phyloP scores from a whole-genome alignment of 2,329 filamentous ascomycete genomes.

The Aspergillus quadrilineatus region DNA sequence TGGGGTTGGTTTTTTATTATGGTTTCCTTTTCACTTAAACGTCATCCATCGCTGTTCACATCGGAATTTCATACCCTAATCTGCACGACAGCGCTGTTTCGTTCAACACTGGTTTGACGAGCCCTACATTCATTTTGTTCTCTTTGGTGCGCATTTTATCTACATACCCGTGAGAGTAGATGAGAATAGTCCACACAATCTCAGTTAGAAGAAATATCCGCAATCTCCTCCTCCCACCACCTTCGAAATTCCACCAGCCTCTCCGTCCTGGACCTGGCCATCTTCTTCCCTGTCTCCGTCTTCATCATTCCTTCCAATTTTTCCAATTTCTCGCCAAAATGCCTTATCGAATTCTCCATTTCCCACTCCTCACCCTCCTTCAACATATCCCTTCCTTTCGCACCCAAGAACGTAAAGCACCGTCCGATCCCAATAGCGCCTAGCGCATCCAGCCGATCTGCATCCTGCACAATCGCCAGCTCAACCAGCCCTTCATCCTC shows the following conservation, averaged over 20 bases:
- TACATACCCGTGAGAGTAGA: slow-evolving; percentile 9
- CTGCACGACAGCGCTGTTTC: background rate
- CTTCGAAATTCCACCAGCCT: slow-evolving; percentile 50
- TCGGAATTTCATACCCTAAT: slow-evolving; percentile 4
- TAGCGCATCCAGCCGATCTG: slow-evolving; percentile 86
- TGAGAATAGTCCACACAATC: background rate
- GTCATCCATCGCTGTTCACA: background rate
- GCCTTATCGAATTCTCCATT: slow-evolving; percentile 66
- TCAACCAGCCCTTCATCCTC: slow-evolving; percentile 60
- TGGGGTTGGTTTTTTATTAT: slow-evolving; percentile 12
- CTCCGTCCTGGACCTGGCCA: slow-evolving; percentile 52
- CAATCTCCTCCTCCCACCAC: slow-evolving; percentile 57
- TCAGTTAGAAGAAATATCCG: background rate
- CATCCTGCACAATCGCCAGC: slow-evolving; percentile 84
- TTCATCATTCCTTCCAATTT: slow-evolving; percentile 62
- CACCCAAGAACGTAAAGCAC: slow-evolving; percentile 73
- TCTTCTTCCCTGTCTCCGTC: slow-evolving; percentile 52
- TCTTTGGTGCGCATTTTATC: slow-evolving; percentile 1
- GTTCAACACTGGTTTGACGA: slow-evolving; percentile 3
- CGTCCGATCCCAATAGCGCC: slow-evolving; percentile 82
- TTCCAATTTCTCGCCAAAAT: slow-evolving; percentile 76
- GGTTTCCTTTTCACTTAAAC: background rate
- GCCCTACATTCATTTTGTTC: background rate
- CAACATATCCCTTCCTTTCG: slow-evolving; percentile 36
- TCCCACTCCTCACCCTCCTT: slow-evolving; percentile 35